Percentiles rank a stretch among this genome's conserved stretches.
Evolutionary conservation across 192 early-diverging fungal genomes (phyloP).

Genomic region (Pilobolus umbonatus): DNA sequence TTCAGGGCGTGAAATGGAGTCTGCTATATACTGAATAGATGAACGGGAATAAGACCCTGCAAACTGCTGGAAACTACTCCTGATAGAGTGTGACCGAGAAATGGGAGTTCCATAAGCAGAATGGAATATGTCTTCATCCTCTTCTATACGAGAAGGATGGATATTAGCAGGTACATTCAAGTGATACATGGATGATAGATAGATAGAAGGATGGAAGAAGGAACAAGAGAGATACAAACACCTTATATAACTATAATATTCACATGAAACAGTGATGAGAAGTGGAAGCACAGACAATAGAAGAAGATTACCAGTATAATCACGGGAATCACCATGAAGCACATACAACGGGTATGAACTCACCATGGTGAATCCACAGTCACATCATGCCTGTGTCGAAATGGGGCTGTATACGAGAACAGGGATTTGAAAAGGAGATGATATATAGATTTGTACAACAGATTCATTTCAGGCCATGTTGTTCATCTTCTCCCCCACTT

Average conservation of each 20-base stretch:
- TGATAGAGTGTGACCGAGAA: conserved; percentile 9
- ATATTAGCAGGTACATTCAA: neutral
- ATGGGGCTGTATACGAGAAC: too few species aligned
- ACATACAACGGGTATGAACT: too few species aligned
- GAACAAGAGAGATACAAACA: neutral
- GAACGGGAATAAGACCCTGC: conserved; percentile 29
- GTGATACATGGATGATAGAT: neutral
- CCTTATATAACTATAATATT: conserved; percentile 1
- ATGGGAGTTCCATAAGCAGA: conserved; percentile 7
- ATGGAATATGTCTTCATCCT: conserved; percentile 7
- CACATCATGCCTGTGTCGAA: too few species aligned
- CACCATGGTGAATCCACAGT: too few species aligned
- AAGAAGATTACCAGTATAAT: too few species aligned
- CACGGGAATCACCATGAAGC: too few species aligned
- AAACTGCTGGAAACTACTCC: conserved; percentile 12
- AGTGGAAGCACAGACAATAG: neutral
- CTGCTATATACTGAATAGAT: conserved; percentile 24
- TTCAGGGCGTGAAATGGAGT: conserved; percentile 11
- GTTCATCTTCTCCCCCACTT: too few species aligned
- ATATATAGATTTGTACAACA: too few species aligned
- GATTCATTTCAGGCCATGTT: too few species aligned
- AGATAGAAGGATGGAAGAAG: neutral
- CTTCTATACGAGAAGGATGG: neutral
- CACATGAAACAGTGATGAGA: neutral
- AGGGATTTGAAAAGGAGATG: too few species aligned